phyloP scores from a whole-genome alignment of 2,329 filamentous ascomycete genomes.

The Beauveria sp. region DNA sequence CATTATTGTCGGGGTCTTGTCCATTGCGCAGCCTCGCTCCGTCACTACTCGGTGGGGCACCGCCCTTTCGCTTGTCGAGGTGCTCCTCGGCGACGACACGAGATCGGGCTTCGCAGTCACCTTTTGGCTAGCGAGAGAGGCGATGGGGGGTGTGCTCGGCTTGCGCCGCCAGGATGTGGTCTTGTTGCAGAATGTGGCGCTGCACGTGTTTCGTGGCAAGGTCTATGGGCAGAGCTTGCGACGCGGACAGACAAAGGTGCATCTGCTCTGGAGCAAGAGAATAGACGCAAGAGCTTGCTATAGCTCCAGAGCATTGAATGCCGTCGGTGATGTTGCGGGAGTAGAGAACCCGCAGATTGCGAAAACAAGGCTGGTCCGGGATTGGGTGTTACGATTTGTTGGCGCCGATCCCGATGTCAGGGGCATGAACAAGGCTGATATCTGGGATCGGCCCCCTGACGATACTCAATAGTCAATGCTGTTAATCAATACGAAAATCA shows the following conservation, averaged over 20 bases:
- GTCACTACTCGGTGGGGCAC: slow-evolving; percentile 60
- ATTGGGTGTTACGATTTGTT: slow-evolving; percentile 71
- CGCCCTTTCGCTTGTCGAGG: slow-evolving; percentile 61
- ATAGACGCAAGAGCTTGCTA: slow-evolving; percentile 47
- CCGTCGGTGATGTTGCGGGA: slow-evolving; percentile 15
- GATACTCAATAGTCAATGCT: slow-evolving; percentile 27
- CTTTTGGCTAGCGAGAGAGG: slow-evolving; percentile 61
- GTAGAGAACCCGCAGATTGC: slow-evolving; percentile 42
- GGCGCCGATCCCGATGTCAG: slow-evolving; percentile 24
- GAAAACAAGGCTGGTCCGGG: slow-evolving; percentile 60
- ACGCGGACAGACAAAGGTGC: slow-evolving; percentile 59
- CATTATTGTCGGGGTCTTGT: slow-evolving; percentile 72
- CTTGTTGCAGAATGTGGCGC: slow-evolving; percentile 68
- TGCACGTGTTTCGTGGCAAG: slow-evolving; percentile 65
- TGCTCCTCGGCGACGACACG: slow-evolving; percentile 81
- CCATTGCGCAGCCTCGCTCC: slow-evolving; percentile 57
- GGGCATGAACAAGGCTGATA: slow-evolving; percentile 12
- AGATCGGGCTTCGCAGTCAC: slow-evolving; percentile 71
- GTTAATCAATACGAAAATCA: too few species aligned
- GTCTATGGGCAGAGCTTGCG: slow-evolving; percentile 82
- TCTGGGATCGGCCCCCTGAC: slow-evolving; percentile 33
- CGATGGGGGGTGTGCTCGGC: slow-evolving; percentile 27
- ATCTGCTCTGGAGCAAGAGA: slow-evolving; percentile 49
- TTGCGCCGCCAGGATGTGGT: slow-evolving; percentile 69
- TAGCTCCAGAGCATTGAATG: slow-evolving; percentile 39